Evolutionary conservation across 1,139 yeast genomes (phyloP).

Genomic region (Magnusiomyces sp.): DNA sequence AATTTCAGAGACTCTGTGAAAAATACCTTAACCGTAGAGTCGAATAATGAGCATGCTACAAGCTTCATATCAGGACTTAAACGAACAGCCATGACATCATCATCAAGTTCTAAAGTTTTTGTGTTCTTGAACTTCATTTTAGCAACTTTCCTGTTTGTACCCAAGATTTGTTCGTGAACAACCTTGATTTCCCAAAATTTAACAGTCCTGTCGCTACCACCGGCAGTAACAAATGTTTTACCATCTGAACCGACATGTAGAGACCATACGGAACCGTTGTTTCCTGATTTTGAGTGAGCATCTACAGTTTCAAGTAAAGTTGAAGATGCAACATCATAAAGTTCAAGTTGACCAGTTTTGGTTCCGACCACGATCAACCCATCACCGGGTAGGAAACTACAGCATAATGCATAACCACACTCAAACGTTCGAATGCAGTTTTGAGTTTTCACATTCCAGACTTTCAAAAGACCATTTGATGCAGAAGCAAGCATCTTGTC

Average conservation of each 20-base stretch:
- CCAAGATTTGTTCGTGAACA: constrained; percentile 59
- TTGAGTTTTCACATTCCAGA: constrained; percentile 74
- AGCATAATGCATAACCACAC: constrained; percentile 78
- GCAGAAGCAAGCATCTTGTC: constrained; percentile 78
- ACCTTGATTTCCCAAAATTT: constrained; percentile 83
- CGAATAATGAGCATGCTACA: constrained; percentile 77
- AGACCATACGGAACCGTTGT: constrained; percentile 86
- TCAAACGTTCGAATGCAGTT: constrained; percentile 80
- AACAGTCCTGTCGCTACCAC: constrained; percentile 86
- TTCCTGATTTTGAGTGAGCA: constrained; percentile 41
- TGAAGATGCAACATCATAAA: constrained; percentile 82
- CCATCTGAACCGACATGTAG: constrained; percentile 85
- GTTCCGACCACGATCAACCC: constrained; percentile 83
- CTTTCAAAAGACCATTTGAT: constrained; percentile 77
- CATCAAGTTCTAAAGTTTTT: constrained; percentile 75
- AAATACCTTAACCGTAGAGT: constrained; percentile 89
- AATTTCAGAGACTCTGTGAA: constrained; percentile 80
- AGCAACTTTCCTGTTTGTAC: constrained; percentile 48
- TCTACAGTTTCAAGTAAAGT: constrained; percentile 60
- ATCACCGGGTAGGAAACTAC: constrained; percentile 87
- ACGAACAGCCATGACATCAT: constrained; percentile 72
- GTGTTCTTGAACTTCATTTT: constrained; percentile 58
- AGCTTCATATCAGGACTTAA: constrained; percentile 75
- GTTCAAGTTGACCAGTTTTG: constrained; percentile 74
- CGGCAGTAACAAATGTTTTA: constrained; percentile 63